These are phyloP conservation scores for Apiotrichum domesticum DNA, from an alignment of 1,284 basidiomycete species.

Conservation along the genomic window DNA sequence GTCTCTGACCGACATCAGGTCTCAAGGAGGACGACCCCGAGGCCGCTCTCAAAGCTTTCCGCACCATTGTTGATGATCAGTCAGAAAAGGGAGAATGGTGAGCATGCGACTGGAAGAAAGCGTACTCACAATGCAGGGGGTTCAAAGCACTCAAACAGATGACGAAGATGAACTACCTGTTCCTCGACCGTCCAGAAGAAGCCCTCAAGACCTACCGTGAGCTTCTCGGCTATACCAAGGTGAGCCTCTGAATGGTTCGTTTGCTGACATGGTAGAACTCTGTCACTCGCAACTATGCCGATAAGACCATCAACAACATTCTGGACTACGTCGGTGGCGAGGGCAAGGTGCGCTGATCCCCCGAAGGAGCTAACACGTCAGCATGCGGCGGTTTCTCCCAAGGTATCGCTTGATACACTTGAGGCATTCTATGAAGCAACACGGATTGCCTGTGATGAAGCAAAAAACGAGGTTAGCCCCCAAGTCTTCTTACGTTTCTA, in stretches of 20 bases:
- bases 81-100: conserved; percentile 89
- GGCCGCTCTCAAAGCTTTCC: conserved; percentile 79
- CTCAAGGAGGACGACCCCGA: conserved; percentile 89
- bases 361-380: conserved; percentile 5
- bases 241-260: conserved; percentile 16
- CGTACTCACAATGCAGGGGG: conserved; percentile 58
- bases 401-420: conserved; percentile 76
- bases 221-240: conserved; percentile 83
- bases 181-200: conserved; percentile 68
- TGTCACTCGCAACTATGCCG: conserved; percentile 57
- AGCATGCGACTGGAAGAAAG: conserved; percentile 13
- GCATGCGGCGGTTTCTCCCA: conserved; percentile 45
- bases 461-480: conserved; percentile 74
- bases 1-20: conserved; percentile 50
- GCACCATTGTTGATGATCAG: conserved; percentile 79
- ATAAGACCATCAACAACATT: conserved; percentile 98
- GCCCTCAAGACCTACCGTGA: conserved; percentile 80
- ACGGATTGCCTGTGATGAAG: conserved; percentile 78
- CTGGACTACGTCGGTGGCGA: conserved; percentile 92
- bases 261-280: conserved; percentile 22
- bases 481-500: neutral
- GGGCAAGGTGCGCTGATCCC: conserved; percentile 58
- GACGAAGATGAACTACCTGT: conserved; percentile 86
- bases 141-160: conserved; percentile 99
- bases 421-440: conserved; percentile 95